Base-by-base conservation (phyloP, 2,329 filamentous ascomycete species). In the Clathrospora elynae region DNA sequence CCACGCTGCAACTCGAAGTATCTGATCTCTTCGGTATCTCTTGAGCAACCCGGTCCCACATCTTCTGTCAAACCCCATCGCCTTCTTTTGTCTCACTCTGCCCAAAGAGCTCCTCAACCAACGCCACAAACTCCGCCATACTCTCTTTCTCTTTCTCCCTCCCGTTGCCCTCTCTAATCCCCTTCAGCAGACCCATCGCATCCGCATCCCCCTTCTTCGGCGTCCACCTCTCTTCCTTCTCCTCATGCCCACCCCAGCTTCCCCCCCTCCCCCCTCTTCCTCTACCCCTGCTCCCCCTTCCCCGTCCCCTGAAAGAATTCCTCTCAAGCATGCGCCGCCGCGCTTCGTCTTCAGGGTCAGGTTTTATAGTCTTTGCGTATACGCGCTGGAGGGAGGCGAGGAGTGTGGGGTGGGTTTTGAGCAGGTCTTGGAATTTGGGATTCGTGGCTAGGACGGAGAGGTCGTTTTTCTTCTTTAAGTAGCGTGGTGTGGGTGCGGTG, bases 81-180 rank as follows among this genome's bases (percentile, higher is more conserved):
- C 6, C 13, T 40, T 18, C 18, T 45, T 35, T n/a, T n/a, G n/a
- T n/a, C 8, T 40, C 41, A 22, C 24, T 32, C 3, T 46, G 14
- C 23, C 46, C 56, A 35, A 66, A 62, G 0, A 53, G 47, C 32
- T 66, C 59, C 17, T 57, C 53, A 5, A 67, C 51, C 20, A 67
- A 45, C 18, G 40, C 46, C 29, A 64, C 66, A 53, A 76, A 76
- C 32, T 74, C 71, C 4, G 50, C 55, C 57, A 77, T 62, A 1
- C 66, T 73, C 22, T 73, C 70, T 18, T 67, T 61, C 40, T 66
- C 61, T 30, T 62, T 59, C 11, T 62, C 59, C 1, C 60, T 64
- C 5, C 57, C 56, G 12, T 50, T 54, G 12, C 59, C 65, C 5
- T 62, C 52, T 10, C 64, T 51, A 19, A 61, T 53, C 1, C 49